phyloP scores from a whole-genome alignment of 176 grass and related monocot genomes.

The Aegilops sharonensis region DNA sequence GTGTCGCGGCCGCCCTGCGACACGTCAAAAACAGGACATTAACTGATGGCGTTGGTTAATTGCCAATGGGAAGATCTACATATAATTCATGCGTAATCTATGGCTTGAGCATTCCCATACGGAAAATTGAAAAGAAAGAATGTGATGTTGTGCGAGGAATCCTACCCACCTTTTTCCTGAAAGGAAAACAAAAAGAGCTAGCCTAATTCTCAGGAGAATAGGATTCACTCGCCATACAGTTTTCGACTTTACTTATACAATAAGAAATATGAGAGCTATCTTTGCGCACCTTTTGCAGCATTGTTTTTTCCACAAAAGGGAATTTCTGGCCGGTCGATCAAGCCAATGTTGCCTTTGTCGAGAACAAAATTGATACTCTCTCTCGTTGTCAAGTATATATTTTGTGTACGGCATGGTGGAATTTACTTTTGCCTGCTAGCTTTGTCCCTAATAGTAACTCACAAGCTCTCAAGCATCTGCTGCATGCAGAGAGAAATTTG shows the following conservation, averaged over 20 bases:
- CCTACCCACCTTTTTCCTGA: slow-evolving; percentile 41
- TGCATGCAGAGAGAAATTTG: slow-evolving; percentile 12
- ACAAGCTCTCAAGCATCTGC: slow-evolving; percentile 50
- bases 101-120: slow-evolving; percentile 15
- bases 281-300: slow-evolving; percentile 22
- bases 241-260: slow-evolving; percentile 48
- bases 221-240: slow-evolving; percentile 40
- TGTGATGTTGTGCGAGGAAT: slow-evolving; percentile 38
- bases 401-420: slow-evolving; percentile 42
- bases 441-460: slow-evolving; percentile 19
- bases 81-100: neutral
- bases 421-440: slow-evolving; percentile 3
- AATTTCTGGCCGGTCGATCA: slow-evolving; percentile 38
- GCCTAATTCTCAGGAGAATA: slow-evolving; percentile 45
- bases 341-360: slow-evolving; percentile 23
- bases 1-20: neutral
- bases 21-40: neutral
- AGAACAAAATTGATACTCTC: slow-evolving; percentile 32
- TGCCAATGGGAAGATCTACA: slow-evolving; percentile 2
- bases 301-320: slow-evolving; percentile 33
- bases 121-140: neutral
- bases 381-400: slow-evolving; percentile 57
- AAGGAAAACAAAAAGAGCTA: slow-evolving; percentile 37
- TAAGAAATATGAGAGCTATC: slow-evolving; percentile 38
- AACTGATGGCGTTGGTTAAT: slow-evolving; percentile 11